Evolutionary conservation across 345 rosid species (phyloP).

Genomic region (Acer campestre): DNA sequence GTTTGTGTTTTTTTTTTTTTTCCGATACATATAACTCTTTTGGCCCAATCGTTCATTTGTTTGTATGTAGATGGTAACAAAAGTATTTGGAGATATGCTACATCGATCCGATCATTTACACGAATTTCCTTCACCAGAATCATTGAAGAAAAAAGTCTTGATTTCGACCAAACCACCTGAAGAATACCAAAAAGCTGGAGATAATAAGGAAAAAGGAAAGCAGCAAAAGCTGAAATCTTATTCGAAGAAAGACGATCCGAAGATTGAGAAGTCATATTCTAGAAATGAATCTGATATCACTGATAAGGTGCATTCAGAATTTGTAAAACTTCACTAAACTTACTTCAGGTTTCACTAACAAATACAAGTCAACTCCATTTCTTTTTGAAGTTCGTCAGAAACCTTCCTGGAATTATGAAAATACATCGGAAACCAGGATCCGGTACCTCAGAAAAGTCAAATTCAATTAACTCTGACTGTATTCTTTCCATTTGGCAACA

Average conservation of each 20-base stretch:
- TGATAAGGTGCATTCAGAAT: constrained; percentile 16
- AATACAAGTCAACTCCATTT: not conserved
- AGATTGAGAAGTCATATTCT: constrained; percentile 19
- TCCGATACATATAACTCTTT: not conserved
- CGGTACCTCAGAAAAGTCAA: not conserved
- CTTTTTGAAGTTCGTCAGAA: no score
- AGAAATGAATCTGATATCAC: constrained; percentile 9
- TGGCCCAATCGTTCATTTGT: constrained; percentile 2
- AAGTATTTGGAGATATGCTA: constrained; percentile 51
- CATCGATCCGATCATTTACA: constrained; percentile 31
- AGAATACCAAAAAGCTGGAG: constrained; percentile 52
- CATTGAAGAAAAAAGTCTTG: constrained; percentile 56
- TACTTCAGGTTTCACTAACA: not conserved
- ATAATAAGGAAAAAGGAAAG: constrained; percentile 16
- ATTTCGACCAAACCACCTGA: constrained; percentile 91
- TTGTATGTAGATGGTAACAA: constrained; percentile 50
- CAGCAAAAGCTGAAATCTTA: not conserved
- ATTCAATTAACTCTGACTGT: not conserved
- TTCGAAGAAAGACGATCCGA: constrained; percentile 11
- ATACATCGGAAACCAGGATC: not conserved
- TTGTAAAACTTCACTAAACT: no score
- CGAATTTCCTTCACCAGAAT: constrained; percentile 73
- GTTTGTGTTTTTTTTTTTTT: not conserved
- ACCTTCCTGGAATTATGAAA: not conserved
- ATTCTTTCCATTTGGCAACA: constrained; percentile 10